phyloP scores from a whole-genome alignment of 78 protist species.

The Capsaspora owczarzaki region DNA sequence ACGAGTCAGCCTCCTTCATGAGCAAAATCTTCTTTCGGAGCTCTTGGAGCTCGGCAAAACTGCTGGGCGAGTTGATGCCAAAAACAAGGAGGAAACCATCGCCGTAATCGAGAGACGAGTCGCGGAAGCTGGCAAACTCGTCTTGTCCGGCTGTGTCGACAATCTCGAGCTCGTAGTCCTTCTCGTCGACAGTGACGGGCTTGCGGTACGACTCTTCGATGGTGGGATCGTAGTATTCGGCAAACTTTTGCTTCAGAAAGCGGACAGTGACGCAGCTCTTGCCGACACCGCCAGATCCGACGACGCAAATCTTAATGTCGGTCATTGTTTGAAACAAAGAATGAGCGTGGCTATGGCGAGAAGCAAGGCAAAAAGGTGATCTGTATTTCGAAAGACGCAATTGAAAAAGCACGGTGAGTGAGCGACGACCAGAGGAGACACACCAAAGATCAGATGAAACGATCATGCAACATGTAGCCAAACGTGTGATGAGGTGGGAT shows the following conservation, averaged over 20 bases:
- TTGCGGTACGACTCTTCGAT: conserved; percentile 54
- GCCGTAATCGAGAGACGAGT: conserved; percentile 57
- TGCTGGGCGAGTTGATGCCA: conserved; percentile 40
- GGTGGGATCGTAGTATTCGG: conserved; percentile 52
- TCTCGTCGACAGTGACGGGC: background rate
- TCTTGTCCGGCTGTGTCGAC: conserved; percentile 43
- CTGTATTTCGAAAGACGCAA: too few species aligned
- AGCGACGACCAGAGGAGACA: too few species aligned
- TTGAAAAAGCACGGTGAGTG: too few species aligned
- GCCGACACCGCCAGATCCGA: conserved; percentile 43
- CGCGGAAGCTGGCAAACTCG: conserved; percentile 69
- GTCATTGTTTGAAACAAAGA: too few species aligned
- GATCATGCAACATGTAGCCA: too few species aligned
- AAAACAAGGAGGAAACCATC: conserved; percentile 76
- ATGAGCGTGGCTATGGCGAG: too few species aligned
- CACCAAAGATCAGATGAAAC: too few species aligned
- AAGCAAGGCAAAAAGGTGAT: too few species aligned
- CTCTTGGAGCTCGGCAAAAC: conserved; percentile 48
- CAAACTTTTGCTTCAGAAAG: conserved; percentile 27
- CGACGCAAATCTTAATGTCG: conserved; percentile 28
- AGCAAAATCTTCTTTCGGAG: conserved; percentile 53
- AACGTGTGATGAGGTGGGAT: too few species aligned
- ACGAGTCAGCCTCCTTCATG: conserved; percentile 38
- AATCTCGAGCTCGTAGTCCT: conserved; percentile 3
- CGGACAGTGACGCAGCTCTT: conserved; percentile 33